Evolutionary conservation across 257 asterid genomes (phyloP).

Genomic region (Scutellaria galericulata): DNA sequence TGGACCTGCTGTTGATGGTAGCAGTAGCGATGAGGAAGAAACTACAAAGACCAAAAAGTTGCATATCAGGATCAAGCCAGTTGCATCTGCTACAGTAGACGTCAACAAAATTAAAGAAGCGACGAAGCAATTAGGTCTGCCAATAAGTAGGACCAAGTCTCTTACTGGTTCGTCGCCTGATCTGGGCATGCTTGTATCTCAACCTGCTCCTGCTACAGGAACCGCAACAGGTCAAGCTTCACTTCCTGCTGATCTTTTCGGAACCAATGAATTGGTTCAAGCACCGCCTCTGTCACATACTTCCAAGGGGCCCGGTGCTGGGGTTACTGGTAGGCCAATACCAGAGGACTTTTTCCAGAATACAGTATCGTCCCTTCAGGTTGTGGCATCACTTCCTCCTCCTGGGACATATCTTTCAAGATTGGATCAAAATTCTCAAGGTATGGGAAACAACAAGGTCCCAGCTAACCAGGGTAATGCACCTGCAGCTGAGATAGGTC

Average conservation of each 20-base stretch:
- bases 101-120: constrained; percentile 97
- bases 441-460: constrained; percentile 48
- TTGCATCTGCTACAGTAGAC: constrained; percentile 82
- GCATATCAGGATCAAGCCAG: constrained; percentile 84
- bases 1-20: constrained; percentile 81
- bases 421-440: constrained; percentile 71
- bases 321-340: constrained; percentile 77
- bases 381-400: constrained; percentile 84
- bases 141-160: constrained; percentile 86
- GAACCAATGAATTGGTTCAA: constrained; percentile 62
- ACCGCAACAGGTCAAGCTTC: constrained; percentile 55
- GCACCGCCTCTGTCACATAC: constrained; percentile 56
- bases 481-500: constrained; percentile 55
- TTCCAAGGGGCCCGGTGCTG: constrained; percentile 59
- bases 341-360: constrained; percentile 99
- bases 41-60: constrained; percentile 76
- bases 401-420: constrained; percentile 78
- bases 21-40: constrained; percentile 98
- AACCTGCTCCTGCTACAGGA: constrained; percentile 57
- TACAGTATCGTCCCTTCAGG: constrained; percentile 87
- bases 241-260: constrained; percentile 75
- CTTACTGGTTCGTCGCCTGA: constrained; percentile 74
- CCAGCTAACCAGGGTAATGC: constrained; percentile 57
- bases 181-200: constrained; percentile 67
- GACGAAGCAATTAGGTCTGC: constrained; percentile 83